A percentile compares a stretch with the other conserved stretches of the same genome.
These are phyloP conservation scores for Pleurozium schreberi DNA, from an alignment of 225 moss, liverwort and hornwort species.

Conservation along the genomic window DNA sequence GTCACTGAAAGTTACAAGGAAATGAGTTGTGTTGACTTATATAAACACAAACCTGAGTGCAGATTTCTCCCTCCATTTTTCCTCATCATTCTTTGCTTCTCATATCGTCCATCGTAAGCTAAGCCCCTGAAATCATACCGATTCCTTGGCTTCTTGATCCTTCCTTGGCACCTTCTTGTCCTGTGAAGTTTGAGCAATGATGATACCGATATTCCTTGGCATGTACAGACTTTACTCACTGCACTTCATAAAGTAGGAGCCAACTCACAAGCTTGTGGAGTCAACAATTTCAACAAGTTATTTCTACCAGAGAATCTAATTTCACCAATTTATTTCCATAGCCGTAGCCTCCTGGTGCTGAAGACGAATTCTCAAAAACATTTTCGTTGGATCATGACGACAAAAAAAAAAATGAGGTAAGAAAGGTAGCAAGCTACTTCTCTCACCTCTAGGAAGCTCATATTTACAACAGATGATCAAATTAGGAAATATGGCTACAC, in stretches of 20 bases:
- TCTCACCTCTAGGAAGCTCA: neutral
- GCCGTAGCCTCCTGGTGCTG: neutral
- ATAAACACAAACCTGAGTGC: neutral
- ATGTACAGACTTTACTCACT: neutral
- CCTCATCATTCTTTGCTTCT: neutral
- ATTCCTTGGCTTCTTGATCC: neutral
- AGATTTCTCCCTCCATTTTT: neutral
- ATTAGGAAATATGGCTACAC: neutral
- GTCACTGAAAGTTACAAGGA: neutral
- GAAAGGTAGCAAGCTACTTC: neutral
- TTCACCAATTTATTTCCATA: neutral
- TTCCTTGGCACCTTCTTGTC: neutral
- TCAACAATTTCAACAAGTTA: neutral
- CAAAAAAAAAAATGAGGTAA: neutral
- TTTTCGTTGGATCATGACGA: neutral
- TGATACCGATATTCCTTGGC: neutral
- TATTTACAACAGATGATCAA: neutral
- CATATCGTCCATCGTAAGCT: neutral
- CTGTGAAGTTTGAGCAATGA: neutral
- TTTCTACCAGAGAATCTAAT: neutral
- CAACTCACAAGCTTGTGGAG: neutral
- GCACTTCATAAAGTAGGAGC: neutral
- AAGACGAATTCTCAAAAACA: neutral
- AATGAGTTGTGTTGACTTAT: no score
- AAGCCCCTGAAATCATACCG: neutral